A percentile compares a stretch with the other conserved stretches of the same genome.
Conservation (phyloP, 257 asterid genomes). For the Nicotiana otophora region DNA sequence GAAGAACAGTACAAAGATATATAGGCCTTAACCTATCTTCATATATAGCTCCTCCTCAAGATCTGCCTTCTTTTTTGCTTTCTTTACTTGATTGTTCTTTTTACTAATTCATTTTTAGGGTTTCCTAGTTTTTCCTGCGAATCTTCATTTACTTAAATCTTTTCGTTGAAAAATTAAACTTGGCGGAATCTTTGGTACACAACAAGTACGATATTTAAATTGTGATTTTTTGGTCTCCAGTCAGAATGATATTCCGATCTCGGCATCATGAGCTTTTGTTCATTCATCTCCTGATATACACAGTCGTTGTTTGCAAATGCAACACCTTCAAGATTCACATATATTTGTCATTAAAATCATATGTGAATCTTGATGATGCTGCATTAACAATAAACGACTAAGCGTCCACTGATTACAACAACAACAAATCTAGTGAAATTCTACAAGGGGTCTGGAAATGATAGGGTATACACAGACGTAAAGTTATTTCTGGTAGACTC, state of each 20-base stretch:
- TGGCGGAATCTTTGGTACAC: neutral
- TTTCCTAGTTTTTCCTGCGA: neutral
- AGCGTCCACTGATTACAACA: too few species aligned
- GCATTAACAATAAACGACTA: neutral
- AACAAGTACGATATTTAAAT: neutral
- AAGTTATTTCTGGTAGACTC: too few species aligned
- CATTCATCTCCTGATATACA: neutral
- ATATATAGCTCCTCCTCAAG: neutral
- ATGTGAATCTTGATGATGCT: slow-evolving; percentile 19
- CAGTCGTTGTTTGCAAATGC: slow-evolving; percentile 11
- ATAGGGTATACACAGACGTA: too few species aligned
- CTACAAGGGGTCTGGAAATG: too few species aligned
- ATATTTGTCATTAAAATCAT: neutral
- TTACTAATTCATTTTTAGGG: neutral
- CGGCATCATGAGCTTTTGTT: neutral
- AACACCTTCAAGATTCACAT: slow-evolving; percentile 14
- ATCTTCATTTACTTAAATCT: neutral
- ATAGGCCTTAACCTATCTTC: neutral
- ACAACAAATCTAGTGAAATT: too few species aligned
- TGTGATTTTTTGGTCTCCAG: neutral
- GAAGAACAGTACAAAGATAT: neutral
- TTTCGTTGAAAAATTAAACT: neutral
- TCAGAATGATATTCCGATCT: too few species aligned
- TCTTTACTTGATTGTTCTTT: neutral
- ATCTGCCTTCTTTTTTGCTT: neutral